Evolutionary conservation across 2,329 filamentous ascomycete species (phyloP).

Genomic region (Cercospora citrullina): DNA sequence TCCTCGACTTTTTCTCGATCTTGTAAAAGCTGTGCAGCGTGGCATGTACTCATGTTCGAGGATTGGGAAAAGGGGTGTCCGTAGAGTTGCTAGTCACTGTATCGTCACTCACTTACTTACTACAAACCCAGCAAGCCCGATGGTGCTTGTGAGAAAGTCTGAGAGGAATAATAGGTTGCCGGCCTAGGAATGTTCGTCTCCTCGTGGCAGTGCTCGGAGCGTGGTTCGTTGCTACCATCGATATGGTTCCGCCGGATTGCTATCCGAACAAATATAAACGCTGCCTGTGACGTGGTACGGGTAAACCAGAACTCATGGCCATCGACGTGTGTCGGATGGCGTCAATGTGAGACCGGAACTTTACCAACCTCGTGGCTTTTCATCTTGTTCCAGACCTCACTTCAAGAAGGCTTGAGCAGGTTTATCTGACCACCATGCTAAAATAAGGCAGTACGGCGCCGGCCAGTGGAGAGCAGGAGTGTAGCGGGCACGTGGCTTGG

Average conservation of each 20-base stretch:
- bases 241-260: not conserved
- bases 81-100: not conserved
- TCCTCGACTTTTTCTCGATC: not conserved
- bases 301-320: not conserved
- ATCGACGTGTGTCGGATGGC: not conserved
- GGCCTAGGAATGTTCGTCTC: not conserved
- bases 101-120: not conserved
- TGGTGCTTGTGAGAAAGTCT: not conserved
- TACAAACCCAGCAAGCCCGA: not conserved
- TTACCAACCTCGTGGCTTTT: not conserved
- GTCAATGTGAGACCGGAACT: not conserved
- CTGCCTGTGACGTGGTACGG: not conserved
- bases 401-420: not conserved
- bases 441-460: not conserved
- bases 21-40: not conserved
- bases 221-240: not conserved
- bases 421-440: not conserved
- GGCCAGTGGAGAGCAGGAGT: not conserved
- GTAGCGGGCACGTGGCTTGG: not conserved
- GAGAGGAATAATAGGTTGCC: not conserved
- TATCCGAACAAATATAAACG: not conserved
- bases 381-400: not conserved
- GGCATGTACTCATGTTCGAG: not conserved
- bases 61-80: not conserved
- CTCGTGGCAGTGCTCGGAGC: not conserved